Conservation (phyloP, 75 land plant genomes). For the Selaginella tamariscina region DNA sequence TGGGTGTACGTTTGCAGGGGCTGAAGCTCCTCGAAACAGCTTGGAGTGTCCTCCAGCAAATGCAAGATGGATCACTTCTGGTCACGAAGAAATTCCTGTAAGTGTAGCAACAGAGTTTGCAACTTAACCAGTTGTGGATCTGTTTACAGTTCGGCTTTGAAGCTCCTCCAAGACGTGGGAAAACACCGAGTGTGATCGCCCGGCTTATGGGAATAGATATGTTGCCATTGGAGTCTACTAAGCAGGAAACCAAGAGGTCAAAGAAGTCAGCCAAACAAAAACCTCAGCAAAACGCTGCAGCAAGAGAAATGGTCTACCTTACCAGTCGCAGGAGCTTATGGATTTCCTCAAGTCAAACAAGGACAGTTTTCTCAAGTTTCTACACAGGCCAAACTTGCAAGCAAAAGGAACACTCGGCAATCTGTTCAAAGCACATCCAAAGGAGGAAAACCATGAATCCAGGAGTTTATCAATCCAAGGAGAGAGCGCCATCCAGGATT, state of each 20-base stretch:
- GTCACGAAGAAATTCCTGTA: neutral
- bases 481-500: neutral
- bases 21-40: conserved; percentile 64
- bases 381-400: neutral
- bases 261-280: no score
- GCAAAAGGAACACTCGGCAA: neutral
- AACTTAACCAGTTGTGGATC: no score
- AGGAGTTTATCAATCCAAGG: neutral
- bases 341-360: neutral
- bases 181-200: conserved; percentile 54
- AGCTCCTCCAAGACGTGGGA: conserved; percentile 19
- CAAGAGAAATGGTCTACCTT: no score
- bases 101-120: no score
- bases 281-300: no score
- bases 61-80: neutral
- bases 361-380: neutral
- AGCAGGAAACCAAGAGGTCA: conserved; percentile 1
- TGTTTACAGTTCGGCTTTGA: conserved; percentile 35
- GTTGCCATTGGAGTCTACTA: conserved; percentile 31
- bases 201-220: conserved; percentile 73
- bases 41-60: conserved; percentile 23
- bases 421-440: neutral
- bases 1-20: conserved; percentile 53
- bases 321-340: neutral
- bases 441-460: neutral